Evolutionary conservation across 1,284 basidiomycete species (phyloP).

Genomic region (Xerocomus nothofagi): DNA sequence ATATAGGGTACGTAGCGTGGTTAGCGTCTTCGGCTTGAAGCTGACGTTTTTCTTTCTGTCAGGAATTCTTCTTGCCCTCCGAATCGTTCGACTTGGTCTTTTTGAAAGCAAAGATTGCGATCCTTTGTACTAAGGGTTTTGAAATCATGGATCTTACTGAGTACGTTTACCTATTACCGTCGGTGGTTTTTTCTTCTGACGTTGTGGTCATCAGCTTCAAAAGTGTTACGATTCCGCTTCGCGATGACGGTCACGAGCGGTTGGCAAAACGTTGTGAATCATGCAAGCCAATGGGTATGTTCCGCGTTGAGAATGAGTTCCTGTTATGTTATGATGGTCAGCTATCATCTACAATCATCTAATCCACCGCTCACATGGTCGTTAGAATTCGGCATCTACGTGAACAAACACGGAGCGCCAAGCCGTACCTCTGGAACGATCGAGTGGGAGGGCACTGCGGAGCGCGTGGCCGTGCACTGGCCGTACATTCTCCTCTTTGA

Average conservation of each 20-base stretch:
- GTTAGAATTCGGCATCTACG: constrained; percentile 90
- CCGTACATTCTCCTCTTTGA: constrained; percentile 92
- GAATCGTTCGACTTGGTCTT: constrained; percentile 90
- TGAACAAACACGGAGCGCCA: constrained; percentile 85
- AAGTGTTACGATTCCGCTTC: constrained; percentile 83
- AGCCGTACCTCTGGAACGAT: constrained; percentile 73
- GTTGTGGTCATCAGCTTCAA: constrained; percentile 57
- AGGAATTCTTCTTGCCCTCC: constrained; percentile 90
- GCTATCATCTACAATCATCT: constrained; percentile 23
- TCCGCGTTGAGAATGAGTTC: constrained; percentile 88
- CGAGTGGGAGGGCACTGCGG: constrained; percentile 94
- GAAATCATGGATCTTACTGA: constrained; percentile 94
- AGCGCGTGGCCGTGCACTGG: constrained; percentile 84
- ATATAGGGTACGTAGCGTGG: constrained; percentile 58
- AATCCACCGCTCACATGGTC: constrained; percentile 8
- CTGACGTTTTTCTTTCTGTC: constrained; percentile 3
- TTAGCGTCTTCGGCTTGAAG: constrained; percentile 11
- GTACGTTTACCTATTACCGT: constrained; percentile 46
- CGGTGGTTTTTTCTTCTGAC: constrained; percentile 3
- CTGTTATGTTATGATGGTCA: constrained; percentile 89
- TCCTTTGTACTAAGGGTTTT: constrained; percentile 92
- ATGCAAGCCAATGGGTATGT: constrained; percentile 88
- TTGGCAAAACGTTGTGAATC: constrained; percentile 82
- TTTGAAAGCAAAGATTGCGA: constrained; percentile 87
- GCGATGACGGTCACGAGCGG: constrained; percentile 72